Conservation (phyloP, 1,284 basidiomycete genomes). For the Marasmius oreades region DNA sequence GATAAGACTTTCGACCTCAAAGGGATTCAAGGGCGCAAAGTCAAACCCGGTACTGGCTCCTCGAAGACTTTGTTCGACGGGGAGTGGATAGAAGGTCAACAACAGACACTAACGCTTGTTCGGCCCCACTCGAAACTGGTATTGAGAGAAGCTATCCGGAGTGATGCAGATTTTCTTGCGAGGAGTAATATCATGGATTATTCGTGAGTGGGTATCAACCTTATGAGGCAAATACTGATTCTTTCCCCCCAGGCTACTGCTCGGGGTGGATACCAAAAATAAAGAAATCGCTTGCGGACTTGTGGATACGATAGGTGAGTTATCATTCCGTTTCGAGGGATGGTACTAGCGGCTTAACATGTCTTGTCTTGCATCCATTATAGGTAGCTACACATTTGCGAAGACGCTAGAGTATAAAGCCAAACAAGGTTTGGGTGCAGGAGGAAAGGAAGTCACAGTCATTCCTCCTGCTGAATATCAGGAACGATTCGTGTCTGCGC, state of each 20-base stretch:
- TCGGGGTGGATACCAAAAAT: conserved; percentile 61
- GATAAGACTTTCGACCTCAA: conserved; percentile 75
- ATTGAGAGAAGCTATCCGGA: conserved; percentile 61
- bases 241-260: conserved; percentile 44
- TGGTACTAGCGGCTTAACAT: not conserved
- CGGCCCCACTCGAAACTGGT: conserved; percentile 69
- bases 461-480: conserved; percentile 70
- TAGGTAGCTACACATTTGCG: conserved; percentile 72
- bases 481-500: conserved; percentile 61
- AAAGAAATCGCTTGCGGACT: conserved; percentile 71
- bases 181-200: conserved; percentile 83
- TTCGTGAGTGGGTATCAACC: conserved; percentile 41
- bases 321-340: not conserved
- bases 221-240: not conserved
- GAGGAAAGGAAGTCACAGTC: conserved; percentile 63
- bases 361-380: not conserved
- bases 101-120: conserved; percentile 59
- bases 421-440: conserved; percentile 59
- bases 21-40: conserved; percentile 70
- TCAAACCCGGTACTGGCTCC: conserved; percentile 43
- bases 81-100: conserved; percentile 80
- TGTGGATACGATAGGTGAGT: conserved; percentile 73
- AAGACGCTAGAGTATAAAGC: conserved; percentile 78
- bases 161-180: conserved; percentile 69
- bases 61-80: conserved; percentile 70